A percentile compares a stretch with the other conserved stretches of the same genome.
Conservation (phyloP, 352 stramenopile genomes). For the Phytophthora meadii region DNA sequence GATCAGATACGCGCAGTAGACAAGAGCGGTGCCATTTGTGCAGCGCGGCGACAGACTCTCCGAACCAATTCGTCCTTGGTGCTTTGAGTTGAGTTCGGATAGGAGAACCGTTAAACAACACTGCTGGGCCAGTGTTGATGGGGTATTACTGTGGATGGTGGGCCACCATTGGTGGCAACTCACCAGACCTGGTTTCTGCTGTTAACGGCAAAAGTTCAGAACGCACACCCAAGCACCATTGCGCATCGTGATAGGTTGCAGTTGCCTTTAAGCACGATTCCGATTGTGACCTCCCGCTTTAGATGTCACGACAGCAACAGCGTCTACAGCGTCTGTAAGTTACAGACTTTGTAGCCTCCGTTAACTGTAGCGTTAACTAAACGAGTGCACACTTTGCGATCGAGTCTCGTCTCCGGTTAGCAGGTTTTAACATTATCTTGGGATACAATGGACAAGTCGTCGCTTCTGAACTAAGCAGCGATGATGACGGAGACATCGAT, state of each 20-base stretch:
- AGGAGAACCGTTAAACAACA: not conserved
- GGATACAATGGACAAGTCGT: not conserved
- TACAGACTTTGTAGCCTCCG: too few relatives aligned
- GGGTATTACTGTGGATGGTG: too few relatives aligned
- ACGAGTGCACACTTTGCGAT: not conserved
- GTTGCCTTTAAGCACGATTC: not conserved
- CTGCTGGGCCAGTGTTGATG: not conserved
- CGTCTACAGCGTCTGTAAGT: too few relatives aligned
- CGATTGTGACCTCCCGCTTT: not conserved
- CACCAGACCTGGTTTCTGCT: not conserved
- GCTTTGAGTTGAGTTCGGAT: too few relatives aligned
- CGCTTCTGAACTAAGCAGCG: not conserved
- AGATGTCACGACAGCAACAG: not conserved
- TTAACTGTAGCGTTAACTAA: not conserved
- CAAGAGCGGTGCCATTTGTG: not conserved
- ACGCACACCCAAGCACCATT: not conserved
- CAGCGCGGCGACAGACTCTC: not conserved
- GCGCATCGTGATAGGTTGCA: not conserved
- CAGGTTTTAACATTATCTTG: not conserved
- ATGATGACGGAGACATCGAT: not conserved
- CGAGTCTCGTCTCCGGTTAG: constrained; percentile 4
- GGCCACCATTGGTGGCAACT: not conserved
- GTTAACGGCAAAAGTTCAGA: constrained; percentile 4
- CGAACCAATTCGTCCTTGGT: too few relatives aligned
- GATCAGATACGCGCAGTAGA: constrained; percentile 11